phyloP scores from a whole-genome alignment of 139 green algal species.

The Volvox reticuliferus region DNA sequence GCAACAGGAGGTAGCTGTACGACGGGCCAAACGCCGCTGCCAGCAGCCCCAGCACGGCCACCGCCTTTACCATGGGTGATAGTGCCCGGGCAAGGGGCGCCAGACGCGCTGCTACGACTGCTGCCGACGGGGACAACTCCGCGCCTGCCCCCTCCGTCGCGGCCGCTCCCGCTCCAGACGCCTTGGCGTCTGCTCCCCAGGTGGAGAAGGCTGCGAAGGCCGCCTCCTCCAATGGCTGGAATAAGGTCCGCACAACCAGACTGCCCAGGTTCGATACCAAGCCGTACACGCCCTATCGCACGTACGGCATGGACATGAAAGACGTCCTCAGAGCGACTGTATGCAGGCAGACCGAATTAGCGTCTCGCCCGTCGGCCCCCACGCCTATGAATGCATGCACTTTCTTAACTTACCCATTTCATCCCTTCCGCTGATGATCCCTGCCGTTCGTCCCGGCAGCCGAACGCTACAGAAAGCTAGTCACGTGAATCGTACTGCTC shows the following conservation, averaged over 20 bases:
- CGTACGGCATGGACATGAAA: background rate
- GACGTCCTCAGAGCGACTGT: background rate
- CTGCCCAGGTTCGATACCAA: slow-evolving; percentile 89
- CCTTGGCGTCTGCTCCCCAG: slow-evolving; percentile 31
- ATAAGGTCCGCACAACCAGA: slow-evolving; percentile 87
- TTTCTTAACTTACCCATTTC: no score
- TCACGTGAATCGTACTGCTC: no score
- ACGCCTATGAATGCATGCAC: no score
- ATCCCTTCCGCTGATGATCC: no score
- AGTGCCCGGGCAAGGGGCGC: slow-evolving; percentile 64
- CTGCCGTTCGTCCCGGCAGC: no score
- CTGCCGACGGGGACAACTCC: background rate
- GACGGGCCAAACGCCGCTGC: slow-evolving; percentile 83
- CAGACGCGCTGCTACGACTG: background rate
- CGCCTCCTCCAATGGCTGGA: slow-evolving; percentile 91
- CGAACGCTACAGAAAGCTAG: no score
- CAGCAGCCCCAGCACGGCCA: slow-evolving; percentile 74
- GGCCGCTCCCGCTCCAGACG: background rate
- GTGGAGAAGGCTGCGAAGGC: slow-evolving; percentile 88
- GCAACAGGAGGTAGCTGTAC: slow-evolving; percentile 79
- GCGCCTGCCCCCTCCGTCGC: background rate
- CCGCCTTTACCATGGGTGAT: slow-evolving; percentile 64
- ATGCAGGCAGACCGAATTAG: background rate
- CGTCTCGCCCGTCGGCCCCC: no score
- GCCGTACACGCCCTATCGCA: slow-evolving; percentile 87